Conservation (phyloP, 768 basidiomycete genomes). For the Tricholoma saponaceum region DNA sequence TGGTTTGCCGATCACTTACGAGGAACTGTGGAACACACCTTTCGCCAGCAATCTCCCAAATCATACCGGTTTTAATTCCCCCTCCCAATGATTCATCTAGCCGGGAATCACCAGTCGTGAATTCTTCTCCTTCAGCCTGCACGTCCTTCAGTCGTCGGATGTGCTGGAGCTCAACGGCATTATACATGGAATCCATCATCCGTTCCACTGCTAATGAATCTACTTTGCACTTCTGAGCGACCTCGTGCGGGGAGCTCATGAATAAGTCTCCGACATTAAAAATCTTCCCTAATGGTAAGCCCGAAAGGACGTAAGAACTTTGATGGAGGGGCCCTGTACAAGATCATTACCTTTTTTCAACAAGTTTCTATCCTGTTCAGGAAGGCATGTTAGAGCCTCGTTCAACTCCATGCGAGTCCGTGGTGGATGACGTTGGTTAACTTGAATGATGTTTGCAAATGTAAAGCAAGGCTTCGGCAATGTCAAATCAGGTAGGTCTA, state of each 20-base stretch:
- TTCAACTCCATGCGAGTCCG: neutral
- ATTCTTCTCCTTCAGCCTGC: constrained; percentile 33
- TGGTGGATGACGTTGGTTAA: too few relatives aligned
- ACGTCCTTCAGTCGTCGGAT: constrained; percentile 39
- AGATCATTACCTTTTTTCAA: constrained; percentile 28
- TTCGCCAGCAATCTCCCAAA: constrained; percentile 90
- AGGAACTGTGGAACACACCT: constrained; percentile 46
- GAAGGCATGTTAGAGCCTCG: constrained; percentile 1
- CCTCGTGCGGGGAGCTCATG: constrained; percentile 42
- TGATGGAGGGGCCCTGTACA: neutral
- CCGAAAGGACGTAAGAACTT: neutral
- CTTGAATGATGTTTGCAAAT: too few relatives aligned
- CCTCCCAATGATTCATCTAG: constrained; percentile 75
- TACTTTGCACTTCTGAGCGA: constrained; percentile 54
- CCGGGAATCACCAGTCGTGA: constrained; percentile 66
- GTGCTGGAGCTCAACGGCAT: constrained; percentile 31
- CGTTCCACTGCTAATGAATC: constrained; percentile 43
- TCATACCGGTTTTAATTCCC: constrained; percentile 71
- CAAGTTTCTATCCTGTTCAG: constrained; percentile 4
- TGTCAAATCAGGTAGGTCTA: too few relatives aligned
- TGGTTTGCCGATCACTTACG: neutral
- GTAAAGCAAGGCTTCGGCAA: too few relatives aligned
- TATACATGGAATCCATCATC: constrained; percentile 49
- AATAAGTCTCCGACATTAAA: constrained; percentile 46
- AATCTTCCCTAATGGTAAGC: constrained; percentile 39